Base-by-base conservation (phyloP, 2,329 filamentous ascomycete species). In the Microdochium paspali region DNA sequence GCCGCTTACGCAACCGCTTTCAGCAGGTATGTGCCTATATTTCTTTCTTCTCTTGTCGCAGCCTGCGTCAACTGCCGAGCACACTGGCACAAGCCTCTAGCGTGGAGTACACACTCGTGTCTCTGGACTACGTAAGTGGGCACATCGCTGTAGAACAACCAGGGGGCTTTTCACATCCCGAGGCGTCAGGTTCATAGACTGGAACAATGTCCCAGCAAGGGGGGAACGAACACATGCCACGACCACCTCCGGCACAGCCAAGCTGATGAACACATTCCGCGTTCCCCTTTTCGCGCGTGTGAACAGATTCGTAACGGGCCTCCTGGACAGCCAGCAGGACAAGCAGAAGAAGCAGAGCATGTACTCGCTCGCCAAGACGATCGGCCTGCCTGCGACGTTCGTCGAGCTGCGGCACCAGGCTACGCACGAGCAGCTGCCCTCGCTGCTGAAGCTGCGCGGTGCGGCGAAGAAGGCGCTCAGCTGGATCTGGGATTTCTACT, bases 401-500 rank as follows among this genome's bases (percentile, higher is more conserved):
- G 89, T 96, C 47, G 90, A 95, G 70, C 72, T 94, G 49, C 80
- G 90, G 43, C 90, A 96, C 63, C 87, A 94, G 67, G 87, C 87
- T 40, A 94, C 90, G 35, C 90, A 97, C 63, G 87, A 94, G 64
- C 86, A 90, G 61, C 70, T 95, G 48, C 90, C 90, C 0, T 82
- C 84, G 1, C 70, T 95, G 46, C 73, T 78, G 10, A 82, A 88
- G 52, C 70, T 96, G 51, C 79, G 88, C 46, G 74, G 75, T 30
- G 85, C 85, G 1, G 80, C 85, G 1, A 68, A 73, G 52, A 80
- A 84, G 56, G 87, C 85, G 1, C 71, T 96, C 51, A 71, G 73
- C 42, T 96, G 90, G 90, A 82, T 96, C 46, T 95, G 88, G 87
- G 76, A 82, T 46, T 87, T 87, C 63, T 96, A 95, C 69, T 97